These are phyloP conservation scores for Mortierella hygrophila DNA, from an alignment of 192 early-diverging fungal species.

Conservation along the genomic window DNA sequence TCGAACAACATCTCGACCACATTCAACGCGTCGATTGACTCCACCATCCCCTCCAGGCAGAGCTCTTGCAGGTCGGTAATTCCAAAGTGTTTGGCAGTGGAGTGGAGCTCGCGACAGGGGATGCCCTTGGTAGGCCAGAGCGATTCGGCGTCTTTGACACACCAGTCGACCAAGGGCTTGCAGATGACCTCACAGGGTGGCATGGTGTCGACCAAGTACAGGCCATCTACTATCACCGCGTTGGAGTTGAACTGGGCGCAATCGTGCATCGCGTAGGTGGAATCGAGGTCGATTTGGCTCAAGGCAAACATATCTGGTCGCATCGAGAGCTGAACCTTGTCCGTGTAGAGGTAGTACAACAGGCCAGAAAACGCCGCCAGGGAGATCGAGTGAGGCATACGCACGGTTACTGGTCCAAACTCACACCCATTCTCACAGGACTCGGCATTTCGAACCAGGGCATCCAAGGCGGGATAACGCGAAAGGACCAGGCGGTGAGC, in stretches of 20 bases:
- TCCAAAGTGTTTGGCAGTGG: not conserved
- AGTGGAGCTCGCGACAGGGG: not conserved
- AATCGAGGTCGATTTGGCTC: not conserved
- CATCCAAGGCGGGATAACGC: not conserved
- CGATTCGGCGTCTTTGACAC: not conserved
- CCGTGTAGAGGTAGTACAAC: slow-evolving; percentile 1
- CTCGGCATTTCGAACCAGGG: not conserved
- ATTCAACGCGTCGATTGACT: not conserved
- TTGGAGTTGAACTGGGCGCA: not conserved
- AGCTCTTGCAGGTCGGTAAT: not conserved
- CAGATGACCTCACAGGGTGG: not conserved
- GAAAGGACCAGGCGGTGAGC: not conserved
- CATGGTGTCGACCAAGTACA: not conserved
- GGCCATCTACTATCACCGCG: not conserved
- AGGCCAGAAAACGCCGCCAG: not conserved
- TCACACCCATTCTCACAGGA: not conserved
- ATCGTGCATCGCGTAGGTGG: not conserved
- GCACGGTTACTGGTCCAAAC: too few relatives aligned
- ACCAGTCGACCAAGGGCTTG: not conserved
- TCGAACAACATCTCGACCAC: slow-evolving; percentile 4
- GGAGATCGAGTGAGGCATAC: not conserved
- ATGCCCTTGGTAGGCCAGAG: not conserved
- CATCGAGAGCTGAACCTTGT: not conserved
- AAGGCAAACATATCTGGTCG: not conserved
- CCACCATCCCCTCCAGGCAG: not conserved